These are phyloP conservation scores for Pestalotiopsis sp. DNA, from an alignment of 2,329 filamentous ascomycete species.

Conservation along the genomic window DNA sequence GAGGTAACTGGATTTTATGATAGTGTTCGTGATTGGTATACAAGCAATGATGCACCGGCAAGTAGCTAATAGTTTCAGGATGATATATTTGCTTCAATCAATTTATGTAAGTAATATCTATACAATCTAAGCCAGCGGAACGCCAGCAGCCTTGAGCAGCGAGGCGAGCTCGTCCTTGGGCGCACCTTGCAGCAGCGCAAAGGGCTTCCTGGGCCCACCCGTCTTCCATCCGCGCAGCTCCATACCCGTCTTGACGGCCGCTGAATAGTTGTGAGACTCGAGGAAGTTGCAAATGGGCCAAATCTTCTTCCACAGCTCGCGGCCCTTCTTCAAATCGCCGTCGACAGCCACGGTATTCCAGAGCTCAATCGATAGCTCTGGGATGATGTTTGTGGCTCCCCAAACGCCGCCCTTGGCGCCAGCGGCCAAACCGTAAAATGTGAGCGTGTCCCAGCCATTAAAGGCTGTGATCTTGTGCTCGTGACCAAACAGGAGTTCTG, in stretches of 20 bases:
- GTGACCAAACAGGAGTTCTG: slow-evolving; percentile 48
- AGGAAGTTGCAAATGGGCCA: slow-evolving; percentile 54
- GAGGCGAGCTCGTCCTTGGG: slow-evolving; percentile 36
- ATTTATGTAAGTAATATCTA: not conserved
- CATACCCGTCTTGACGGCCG: slow-evolving; percentile 52
- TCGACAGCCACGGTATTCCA: slow-evolving; percentile 49
- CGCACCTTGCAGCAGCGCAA: slow-evolving; percentile 39
- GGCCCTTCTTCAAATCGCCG: slow-evolving; percentile 42
- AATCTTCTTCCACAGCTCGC: slow-evolving; percentile 51
- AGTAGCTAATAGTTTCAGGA: not conserved
- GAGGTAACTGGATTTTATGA: too few species aligned
- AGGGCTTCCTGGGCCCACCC: slow-evolving; percentile 52
- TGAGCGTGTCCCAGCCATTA: slow-evolving; percentile 57
- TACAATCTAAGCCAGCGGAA: slow-evolving; percentile 28
- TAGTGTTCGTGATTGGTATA: too few species aligned
- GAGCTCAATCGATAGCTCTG: slow-evolving; percentile 48
- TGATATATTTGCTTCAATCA: not conserved
- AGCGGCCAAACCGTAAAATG: slow-evolving; percentile 53
- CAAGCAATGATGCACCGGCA: not conserved
- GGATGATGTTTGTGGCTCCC: slow-evolving; percentile 54
- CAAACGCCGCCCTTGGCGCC: slow-evolving; percentile 53
- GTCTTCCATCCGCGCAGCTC: slow-evolving; percentile 48
- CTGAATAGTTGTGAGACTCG: slow-evolving; percentile 49
- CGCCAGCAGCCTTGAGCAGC: slow-evolving; percentile 40
- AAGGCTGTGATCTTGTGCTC: slow-evolving; percentile 45